Evolutionary conservation across 179 eudicot genomes (phyloP), one percentile per base, ranked within the genome.

Genomic region (Silene vulgaris): DNA sequence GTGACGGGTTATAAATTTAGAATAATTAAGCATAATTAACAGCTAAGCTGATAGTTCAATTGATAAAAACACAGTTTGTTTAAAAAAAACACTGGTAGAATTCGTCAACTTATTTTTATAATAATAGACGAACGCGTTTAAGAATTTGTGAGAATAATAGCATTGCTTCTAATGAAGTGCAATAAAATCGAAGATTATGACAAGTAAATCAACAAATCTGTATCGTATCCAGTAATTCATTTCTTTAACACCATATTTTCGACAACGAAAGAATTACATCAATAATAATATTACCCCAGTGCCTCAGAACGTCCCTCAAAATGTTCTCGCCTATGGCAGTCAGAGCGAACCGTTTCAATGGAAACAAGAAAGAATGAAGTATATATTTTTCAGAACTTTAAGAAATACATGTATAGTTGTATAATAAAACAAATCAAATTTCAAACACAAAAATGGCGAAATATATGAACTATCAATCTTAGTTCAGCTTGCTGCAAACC

Each of bases 401-500:
- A 30, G 4, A 30, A 2, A 0, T 30, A 30, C 26, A 23, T 23
- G 35, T 30, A 30, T 30, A 30, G 35, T 30, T 30, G 35, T 30
- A 30, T 30, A 30, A 30, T 30, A 1, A 35, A 35, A 43, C 12
- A 43, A 43, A 9, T 43, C 12, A 43, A 43, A 43, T 43, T 43
- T 43, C 0, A 43, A 43, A 9, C 50, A 8, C 50, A 43, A 43
- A 43, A 43, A 43, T 43, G 50, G 7, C 2, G 12, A 43, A 43
- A 9, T 8, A 43, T 52, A 14, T 52, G 4, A 14, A 52, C 17
- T n/a, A 69, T 40, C 5, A 69, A 21, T 59, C 0, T 77, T 29
- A 73, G 73, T 81, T 81, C 26, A 74, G 12, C 28, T 37, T 74
- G 69, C 80, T 45, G 66, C 84, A 81, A 43, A 59, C 76, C 0